These are phyloP conservation scores for Ehretia macrophylla DNA, from an alignment of 257 asterid genomes.

Conservation along the genomic window DNA sequence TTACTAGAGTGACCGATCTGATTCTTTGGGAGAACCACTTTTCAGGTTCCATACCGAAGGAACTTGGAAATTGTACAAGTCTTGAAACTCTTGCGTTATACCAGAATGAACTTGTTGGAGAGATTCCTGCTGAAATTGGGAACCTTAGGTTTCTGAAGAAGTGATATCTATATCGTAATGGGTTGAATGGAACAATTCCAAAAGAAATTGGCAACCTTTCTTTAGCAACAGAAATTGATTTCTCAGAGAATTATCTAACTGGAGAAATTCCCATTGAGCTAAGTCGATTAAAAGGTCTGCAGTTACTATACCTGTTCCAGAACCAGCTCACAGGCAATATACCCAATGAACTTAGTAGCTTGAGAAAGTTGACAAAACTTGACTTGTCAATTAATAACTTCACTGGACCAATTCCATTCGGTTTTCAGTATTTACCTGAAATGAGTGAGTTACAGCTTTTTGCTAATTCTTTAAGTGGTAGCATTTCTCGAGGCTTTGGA, in stretches of 20 bases:
- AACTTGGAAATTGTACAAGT: slow-evolving; percentile 63
- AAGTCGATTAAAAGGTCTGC: slow-evolving; percentile 40
- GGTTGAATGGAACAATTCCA: slow-evolving; percentile 76
- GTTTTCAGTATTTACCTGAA: slow-evolving; percentile 57
- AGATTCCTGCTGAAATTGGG: slow-evolving; percentile 68
- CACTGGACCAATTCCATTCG: slow-evolving; percentile 81
- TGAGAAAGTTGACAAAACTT: slow-evolving; percentile 59
- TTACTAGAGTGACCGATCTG: slow-evolving; percentile 44
- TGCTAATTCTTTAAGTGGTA: slow-evolving; percentile 58
- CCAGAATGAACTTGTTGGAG: slow-evolving; percentile 69
- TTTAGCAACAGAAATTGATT: slow-evolving; percentile 54
- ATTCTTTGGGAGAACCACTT: slow-evolving; percentile 76
- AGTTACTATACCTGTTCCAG: slow-evolving; percentile 59
- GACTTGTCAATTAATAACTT: slow-evolving; percentile 75
- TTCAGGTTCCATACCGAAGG: slow-evolving; percentile 67
- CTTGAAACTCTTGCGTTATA: slow-evolving; percentile 67
- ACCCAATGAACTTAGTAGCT: slow-evolving; percentile 59
- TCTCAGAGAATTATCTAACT: slow-evolving; percentile 66
- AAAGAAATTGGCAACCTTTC: slow-evolving; percentile 76
- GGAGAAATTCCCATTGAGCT: slow-evolving; percentile 78
- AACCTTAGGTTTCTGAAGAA: slow-evolving; percentile 33
- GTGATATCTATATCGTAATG: slow-evolving; percentile 69
- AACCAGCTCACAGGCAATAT: slow-evolving; percentile 72
- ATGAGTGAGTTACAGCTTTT: slow-evolving; percentile 73
- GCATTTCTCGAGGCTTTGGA: slow-evolving; percentile 75